Evolutionary conservation across 2,329 filamentous ascomycete species (phyloP), one percentile per base, ranked within the genome.

Genomic region (Ophiobolus disseminans): DNA sequence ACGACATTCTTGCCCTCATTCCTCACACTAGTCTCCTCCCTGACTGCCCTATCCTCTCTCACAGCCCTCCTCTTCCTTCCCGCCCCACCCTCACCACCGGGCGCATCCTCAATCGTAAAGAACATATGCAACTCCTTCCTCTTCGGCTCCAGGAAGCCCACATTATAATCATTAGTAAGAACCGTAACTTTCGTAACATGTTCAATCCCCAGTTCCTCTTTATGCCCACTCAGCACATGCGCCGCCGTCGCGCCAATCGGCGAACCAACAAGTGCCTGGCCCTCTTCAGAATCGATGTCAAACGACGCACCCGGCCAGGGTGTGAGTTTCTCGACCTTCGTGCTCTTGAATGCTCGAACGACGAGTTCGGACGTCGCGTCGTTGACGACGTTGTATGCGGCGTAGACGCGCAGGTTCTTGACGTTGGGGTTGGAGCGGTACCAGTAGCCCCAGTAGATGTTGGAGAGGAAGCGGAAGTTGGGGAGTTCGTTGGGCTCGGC

Each of bases 401-500:
- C 19, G n/a, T 41, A 60, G 22, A 56, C 56, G 2, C 39, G 44
- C 8, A 66, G 50, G 14, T 57, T 58, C 11, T 21, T 41, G 3
- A 62, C 13, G 13, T 57, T 22, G 0, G 50, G 26, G 20, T 62
- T 60, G 0, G 48, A 26, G 11, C 45, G 39, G 22, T n/a, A 17
- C 60, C 58, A 66, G 30, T 46, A 58, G 2, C 47, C 58, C 63
- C 60, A 66, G 4, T 62, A 34, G n/a, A 66, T 32, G 17, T 63
- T 60, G 4, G 61, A 57, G 19, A 56, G 37, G 4, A 44, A 34
- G 5, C 53, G 45, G 0, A 66, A 48, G 1, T 32, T 20, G 1
- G 61, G 63, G 0, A 65, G 53, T n/a, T 59, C 53, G 0, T 55
- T 25, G 1, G 20, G 25, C 1, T 40, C 28, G 1, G 30, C 35